Base-by-base conservation (phyloP, 2,329 filamentous ascomycete species). In the Thyridium curvatum region DNA sequence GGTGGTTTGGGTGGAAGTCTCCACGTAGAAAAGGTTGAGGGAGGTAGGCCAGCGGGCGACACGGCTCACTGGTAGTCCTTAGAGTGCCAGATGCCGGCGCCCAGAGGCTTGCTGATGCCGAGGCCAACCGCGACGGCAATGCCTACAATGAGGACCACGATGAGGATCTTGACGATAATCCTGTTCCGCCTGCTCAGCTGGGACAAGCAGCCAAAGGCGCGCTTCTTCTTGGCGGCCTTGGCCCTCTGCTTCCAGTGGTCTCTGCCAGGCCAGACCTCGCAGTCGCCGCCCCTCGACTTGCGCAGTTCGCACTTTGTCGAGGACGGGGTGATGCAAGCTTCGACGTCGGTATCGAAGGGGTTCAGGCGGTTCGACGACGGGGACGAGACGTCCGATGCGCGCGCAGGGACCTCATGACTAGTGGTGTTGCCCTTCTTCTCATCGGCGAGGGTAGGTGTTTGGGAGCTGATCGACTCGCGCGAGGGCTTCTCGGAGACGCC, bases 221-320 rank as follows among this genome's bases (percentile, higher is more conserved):
- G 59, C 37, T 66, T 61, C 46, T 64, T 64, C 61, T 77, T 77
- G 42, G 72, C 71, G 10, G 65, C 69, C 58, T 72, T 74, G 44
- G 74, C 73, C 62, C 77, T 76, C 43, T 68, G 64, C 56, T 72
- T 74, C 75, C 77, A 79, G 52, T 79, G 69, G 17, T 71, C 66
- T 52, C 76, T 69, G 41, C 72, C 71, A 5, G 77, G 77, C 77
- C 77, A 82, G 14, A 79, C 73, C 33, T 71, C 64, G 49, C 68
- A 72, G 43, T 80, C 73, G 37, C 65, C 65, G 39, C 66, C 68
- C 21, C 56, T 49, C 5, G 60, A 59, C 42, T 60, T 62, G 41
- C 55, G 18, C 54, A 50, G 21, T 56, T 53, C 49, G 70, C 59
- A 46, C 54, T 55, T 26, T 4, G 51, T 48, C 41, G 59, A 61